phyloP scores from a whole-genome alignment of 2,329 filamentous ascomycete species.

The Endoconidiophora polonica region DNA sequence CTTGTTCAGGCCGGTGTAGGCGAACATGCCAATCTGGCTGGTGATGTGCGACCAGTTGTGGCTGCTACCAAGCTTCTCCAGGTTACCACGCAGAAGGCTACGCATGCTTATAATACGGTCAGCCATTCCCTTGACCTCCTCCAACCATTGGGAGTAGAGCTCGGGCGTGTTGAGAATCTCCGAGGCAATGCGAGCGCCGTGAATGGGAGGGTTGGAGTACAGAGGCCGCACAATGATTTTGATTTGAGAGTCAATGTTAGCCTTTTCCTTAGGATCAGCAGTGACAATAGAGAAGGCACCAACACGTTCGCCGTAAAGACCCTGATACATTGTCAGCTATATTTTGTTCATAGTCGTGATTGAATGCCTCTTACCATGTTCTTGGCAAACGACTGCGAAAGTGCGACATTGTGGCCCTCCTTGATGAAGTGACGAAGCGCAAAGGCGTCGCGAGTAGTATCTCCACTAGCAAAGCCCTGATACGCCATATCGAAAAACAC shows the following conservation, averaged over 20 bases:
- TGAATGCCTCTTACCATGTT: conserved; percentile 58
- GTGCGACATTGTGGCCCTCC: conserved; percentile 73
- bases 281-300: conserved; percentile 91
- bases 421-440: conserved; percentile 85
- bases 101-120: conserved; percentile 99
- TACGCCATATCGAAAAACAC: conserved; percentile 99
- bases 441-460: conserved; percentile 85
- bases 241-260: conserved; percentile 89
- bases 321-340: conserved; percentile 29
- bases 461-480: conserved; percentile 89
- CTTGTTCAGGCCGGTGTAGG: conserved; percentile 82
- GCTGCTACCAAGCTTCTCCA: conserved; percentile 87
- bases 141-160: conserved; percentile 86
- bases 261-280: conserved; percentile 75
- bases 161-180: conserved; percentile 75
- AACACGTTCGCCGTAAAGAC: conserved; percentile 95
- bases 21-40: conserved; percentile 98
- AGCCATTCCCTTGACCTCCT: conserved; percentile 96
- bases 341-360: neutral
- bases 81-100: conserved; percentile 79
- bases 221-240: conserved; percentile 94
- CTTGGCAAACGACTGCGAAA: conserved; percentile 94
- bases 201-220: conserved; percentile 96
- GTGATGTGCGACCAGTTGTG: conserved; percentile 99
- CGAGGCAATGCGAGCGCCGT: conserved; percentile 86